Evolutionary conservation across 2,329 filamentous ascomycete species (phyloP).

Genomic region (Stemphylium vesicarium): DNA sequence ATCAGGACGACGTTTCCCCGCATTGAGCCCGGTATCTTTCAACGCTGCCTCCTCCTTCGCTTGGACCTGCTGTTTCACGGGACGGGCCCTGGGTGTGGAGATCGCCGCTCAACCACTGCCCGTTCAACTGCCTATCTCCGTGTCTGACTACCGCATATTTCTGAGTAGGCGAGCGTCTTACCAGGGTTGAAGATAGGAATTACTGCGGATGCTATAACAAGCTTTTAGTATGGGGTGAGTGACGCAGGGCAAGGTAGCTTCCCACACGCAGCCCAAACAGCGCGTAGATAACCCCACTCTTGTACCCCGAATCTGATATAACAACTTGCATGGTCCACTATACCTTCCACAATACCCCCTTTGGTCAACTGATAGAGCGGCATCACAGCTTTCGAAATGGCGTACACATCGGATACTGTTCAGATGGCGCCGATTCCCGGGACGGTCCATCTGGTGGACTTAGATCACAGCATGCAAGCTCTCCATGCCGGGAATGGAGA

Average conservation of each 20-base stretch:
- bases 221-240: background rate
- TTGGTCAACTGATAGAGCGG: background rate
- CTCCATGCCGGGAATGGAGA: constrained; percentile 49
- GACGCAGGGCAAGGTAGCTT: background rate
- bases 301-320: background rate
- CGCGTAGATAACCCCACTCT: constrained; percentile 7
- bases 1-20: background rate
- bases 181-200: background rate
- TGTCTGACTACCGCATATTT: background rate
- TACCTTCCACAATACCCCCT: background rate
- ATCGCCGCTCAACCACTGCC: background rate
- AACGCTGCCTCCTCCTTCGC: background rate
- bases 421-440: constrained; percentile 39
- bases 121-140: background rate
- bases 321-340: background rate
- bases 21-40: background rate
- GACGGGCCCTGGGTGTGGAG: background rate
- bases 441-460: constrained; percentile 53
- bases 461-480: constrained; percentile 45
- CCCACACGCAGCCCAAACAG: background rate
- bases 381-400: constrained; percentile 3
- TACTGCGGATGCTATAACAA: background rate
- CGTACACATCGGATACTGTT: background rate
- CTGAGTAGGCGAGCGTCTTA: background rate
- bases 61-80: constrained; percentile 2